Conservation (phyloP, 2,329 filamentous ascomycete genomes). For the Ophiosphaerella korrae region DNA sequence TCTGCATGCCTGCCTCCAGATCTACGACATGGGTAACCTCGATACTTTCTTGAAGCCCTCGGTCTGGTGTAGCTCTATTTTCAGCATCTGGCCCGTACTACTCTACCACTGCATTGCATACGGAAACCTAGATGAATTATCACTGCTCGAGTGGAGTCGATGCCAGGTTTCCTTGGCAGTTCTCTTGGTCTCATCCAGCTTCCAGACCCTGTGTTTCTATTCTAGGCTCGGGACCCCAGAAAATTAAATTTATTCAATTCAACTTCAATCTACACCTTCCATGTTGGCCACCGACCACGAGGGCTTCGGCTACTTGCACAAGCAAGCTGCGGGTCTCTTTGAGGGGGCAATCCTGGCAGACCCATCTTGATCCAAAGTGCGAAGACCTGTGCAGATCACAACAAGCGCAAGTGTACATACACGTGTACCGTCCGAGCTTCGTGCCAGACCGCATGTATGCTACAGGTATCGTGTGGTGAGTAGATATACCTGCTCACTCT, state of each 20-base stretch:
- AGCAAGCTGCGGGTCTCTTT: slow-evolving; percentile 17
- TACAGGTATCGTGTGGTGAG: not conserved
- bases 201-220: slow-evolving; percentile 36
- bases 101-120: slow-evolving; percentile 28
- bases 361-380: slow-evolving; percentile 16
- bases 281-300: slow-evolving; percentile 21
- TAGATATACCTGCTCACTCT: not conserved
- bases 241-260: slow-evolving; percentile 39
- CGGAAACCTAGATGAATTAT: slow-evolving; percentile 34
- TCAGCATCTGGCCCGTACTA: slow-evolving; percentile 32
- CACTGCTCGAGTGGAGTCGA: slow-evolving; percentile 18
- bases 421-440: slow-evolving; percentile 7
- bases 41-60: slow-evolving; percentile 19
- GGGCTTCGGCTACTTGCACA: slow-evolving; percentile 12
- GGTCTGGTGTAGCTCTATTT: slow-evolving; percentile 26
- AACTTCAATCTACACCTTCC: slow-evolving; percentile 31
- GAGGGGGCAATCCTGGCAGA: slow-evolving; percentile 7
- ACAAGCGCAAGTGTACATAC: not conserved
- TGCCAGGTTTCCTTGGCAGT: slow-evolving; percentile 14
- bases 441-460: slow-evolving; percentile 4
- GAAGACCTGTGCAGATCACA: slow-evolving; percentile 4
- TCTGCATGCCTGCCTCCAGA: slow-evolving; percentile 39
- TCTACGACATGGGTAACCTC: slow-evolving; percentile 36
- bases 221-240: slow-evolving; percentile 33
- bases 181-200: slow-evolving; percentile 17